These are phyloP conservation scores for Umbelopsis isabellina DNA, from an alignment of 192 early-diverging fungal species.

Conservation along the genomic window DNA sequence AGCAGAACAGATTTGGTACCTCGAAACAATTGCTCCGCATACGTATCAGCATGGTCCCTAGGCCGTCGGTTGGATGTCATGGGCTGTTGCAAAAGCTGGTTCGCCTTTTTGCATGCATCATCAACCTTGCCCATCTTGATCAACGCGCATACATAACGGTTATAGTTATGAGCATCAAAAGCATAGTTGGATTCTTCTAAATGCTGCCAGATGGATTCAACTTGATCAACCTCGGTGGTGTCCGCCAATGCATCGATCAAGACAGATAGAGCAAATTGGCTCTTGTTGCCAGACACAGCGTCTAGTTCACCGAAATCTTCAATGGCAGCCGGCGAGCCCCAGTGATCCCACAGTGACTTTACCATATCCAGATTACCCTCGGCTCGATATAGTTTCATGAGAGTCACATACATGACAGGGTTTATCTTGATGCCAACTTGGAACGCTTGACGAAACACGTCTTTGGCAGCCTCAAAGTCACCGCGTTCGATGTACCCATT, in stretches of 20 bases:
- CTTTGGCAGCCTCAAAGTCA: constrained; percentile 31
- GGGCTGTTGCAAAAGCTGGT: constrained; percentile 9
- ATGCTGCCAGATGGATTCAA: constrained; percentile 44
- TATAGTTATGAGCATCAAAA: constrained; percentile 60
- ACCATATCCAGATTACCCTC: constrained; percentile 49
- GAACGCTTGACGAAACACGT: constrained; percentile 47
- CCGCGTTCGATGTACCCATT: constrained; percentile 43
- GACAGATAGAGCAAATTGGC: constrained; percentile 49
- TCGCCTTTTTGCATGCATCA: constrained; percentile 42
- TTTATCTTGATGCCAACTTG: constrained; percentile 39
- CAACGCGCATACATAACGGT: constrained; percentile 48
- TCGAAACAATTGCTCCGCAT: constrained; percentile 3
- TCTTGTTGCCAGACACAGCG: not conserved
- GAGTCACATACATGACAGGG: constrained; percentile 40
- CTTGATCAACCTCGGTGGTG: constrained; percentile 34
- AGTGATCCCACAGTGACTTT: constrained; percentile 46
- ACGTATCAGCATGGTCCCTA: constrained; percentile 8
- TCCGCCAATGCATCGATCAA: constrained; percentile 45
- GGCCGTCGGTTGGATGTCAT: constrained; percentile 6
- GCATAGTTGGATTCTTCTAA: constrained; percentile 37
- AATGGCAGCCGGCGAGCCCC: not conserved
- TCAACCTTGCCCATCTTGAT: constrained; percentile 32
- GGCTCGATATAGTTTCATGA: constrained; percentile 51
- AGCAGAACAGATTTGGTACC: not conserved
- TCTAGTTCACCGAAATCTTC: not conserved